A percentile compares a stretch with the other conserved stretches of the same genome.
Conservation (phyloP, 306 rosid species). For the Corylus heterophylla region DNA sequence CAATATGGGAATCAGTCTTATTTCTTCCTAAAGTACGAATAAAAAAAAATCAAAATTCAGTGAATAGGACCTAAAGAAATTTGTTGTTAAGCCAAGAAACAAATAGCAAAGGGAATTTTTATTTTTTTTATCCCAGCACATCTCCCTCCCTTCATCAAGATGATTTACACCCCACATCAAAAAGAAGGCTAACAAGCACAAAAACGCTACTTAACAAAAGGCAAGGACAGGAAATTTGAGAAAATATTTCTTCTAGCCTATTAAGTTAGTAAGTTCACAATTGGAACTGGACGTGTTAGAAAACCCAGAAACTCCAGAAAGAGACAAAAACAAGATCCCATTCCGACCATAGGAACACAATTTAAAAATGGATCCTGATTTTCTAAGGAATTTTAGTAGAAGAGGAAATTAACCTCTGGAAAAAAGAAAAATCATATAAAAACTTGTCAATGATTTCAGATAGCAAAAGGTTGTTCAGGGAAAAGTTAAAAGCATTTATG, state of each 20-base stretch:
- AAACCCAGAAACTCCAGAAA: not conserved
- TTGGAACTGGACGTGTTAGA: not conserved
- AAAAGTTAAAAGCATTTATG: not conserved
- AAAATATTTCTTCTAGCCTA: too few relatives aligned
- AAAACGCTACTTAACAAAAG: not conserved
- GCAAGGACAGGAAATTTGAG: not conserved
- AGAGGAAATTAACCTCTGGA: too few relatives aligned
- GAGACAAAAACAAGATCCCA: not conserved
- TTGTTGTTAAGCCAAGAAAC: too few relatives aligned
- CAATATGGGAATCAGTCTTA: not conserved
- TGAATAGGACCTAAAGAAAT: not conserved
- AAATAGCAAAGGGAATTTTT: too few relatives aligned
- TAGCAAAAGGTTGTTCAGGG: not conserved
- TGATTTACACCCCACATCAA: not conserved
- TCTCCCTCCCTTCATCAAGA: not conserved
- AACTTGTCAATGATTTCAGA: not conserved
- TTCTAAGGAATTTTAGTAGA: too few relatives aligned
- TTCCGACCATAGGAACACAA: not conserved
- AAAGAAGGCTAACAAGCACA: not conserved
- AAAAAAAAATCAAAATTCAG: too few relatives aligned
- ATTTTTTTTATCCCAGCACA: not conserved
- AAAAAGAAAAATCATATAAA: not conserved
- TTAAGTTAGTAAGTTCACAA: not conserved
- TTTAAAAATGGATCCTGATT: not conserved
- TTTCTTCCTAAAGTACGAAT: not conserved